Base-by-base conservation (phyloP, 23 red algal species). In the Gracilaria domingensis region DNA sequence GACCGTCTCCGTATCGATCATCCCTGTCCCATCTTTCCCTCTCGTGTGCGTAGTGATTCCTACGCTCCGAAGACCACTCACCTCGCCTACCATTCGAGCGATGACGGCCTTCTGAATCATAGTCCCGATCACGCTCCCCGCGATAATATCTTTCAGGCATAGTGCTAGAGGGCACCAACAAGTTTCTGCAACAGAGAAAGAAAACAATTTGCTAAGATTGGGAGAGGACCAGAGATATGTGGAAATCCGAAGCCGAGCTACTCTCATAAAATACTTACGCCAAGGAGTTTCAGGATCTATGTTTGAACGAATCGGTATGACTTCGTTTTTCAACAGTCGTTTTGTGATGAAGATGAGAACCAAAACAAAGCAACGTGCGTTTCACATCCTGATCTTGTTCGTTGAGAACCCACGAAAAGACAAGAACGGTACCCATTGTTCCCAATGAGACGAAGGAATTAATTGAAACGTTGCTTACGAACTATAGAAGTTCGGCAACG, bases 91-190 rank as follows among this genome's bases (percentile, higher is more conserved):
- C 21, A 28, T 4, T 6, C 11, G 2, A 16, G 4, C 72, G 38
- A 44, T 7, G 69, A 34, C 72, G 72, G 23, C 50, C n/a, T 50
- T 48, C 72, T 30, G 45, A 77, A 77, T 14, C 38, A 42, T 45
- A 20, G 8, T 12, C 72, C 26, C 72, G 72, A 77, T 37, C 23
- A 39, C 42, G 72, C 20, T 77, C 45, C 16, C 25, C 72, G 11
- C 72, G 72, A 30, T 45, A 77, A 37, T 77, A 9, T 20, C 45
- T 45, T 29, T 77, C 72, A 49, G 38, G 72, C 45, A 51, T 77
- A 16, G 20, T 51, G 42, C 28, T 12, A 23, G 20, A 49, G 38
- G 0, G 23, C 26, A 28, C 38, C 45, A 77, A 18, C 23, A 49
- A 50, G 23, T 4, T 34, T 8, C 29, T 30, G 21, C 42, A 3